These are phyloP conservation scores for Neurospora sp. DNA, from an alignment of 495 filamentous ascomycete species.

Conservation along the genomic window DNA sequence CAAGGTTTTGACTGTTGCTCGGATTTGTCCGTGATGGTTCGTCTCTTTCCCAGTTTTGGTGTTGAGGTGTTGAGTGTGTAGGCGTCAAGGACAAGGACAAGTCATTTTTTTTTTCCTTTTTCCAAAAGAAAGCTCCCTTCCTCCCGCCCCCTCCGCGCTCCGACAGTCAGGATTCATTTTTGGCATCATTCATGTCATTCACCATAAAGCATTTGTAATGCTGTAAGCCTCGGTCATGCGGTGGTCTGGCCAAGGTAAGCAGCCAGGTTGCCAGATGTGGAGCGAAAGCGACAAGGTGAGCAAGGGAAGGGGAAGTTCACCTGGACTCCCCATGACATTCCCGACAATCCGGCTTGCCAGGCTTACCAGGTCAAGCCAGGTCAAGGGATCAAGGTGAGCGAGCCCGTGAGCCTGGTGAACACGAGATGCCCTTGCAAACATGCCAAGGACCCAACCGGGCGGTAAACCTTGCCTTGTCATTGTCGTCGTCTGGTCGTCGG, in stretches of 20 bases:
- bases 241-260: not conserved
- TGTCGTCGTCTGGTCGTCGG: not conserved
- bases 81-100: not conserved
- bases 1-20: not conserved
- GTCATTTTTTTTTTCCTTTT: not conserved
- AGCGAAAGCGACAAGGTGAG: not conserved
- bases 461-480: not conserved
- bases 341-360: not conserved
- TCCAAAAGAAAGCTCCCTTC: not conserved
- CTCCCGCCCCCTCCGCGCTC: not conserved
- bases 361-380: not conserved
- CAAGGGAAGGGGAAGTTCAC: not conserved
- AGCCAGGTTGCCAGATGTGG: not conserved
- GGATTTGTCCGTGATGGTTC: not conserved
- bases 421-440: not conserved
- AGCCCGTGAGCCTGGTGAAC: not conserved
- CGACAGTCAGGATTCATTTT: not conserved
- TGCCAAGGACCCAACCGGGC: not conserved
- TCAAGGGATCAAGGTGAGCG: not conserved
- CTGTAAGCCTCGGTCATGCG: not conserved
- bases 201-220: not conserved
- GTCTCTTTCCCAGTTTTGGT: not conserved
- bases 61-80: not conserved
- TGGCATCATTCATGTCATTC: not conserved
- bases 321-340: not conserved